Evolutionary conservation across 73 alveolate species (phyloP), one percentile per base, ranked within the genome.

Genomic region (Breviolum minutum): DNA sequence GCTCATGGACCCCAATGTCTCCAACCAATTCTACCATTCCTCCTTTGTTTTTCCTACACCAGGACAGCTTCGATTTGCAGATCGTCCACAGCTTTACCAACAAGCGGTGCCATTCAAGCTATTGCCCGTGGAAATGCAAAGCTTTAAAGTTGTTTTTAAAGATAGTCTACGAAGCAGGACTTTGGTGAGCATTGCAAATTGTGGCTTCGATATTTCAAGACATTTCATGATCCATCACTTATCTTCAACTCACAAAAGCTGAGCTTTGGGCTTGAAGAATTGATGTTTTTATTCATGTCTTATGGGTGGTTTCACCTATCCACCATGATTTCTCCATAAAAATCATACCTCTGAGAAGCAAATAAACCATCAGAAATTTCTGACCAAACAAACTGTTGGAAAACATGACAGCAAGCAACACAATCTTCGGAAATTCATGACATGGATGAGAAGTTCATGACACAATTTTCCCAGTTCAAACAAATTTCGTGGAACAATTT

Each of bases 51-150:
- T 66, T 66, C 4, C 74, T 13, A 20, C 3, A 40, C 62, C 54
- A 88, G 95, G 95, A 88, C 29, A 29, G 95, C 84, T 88, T 88
- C 26, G 95, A 88, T 70, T 64, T 88, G 84, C 84, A 88, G 60
- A n/a, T 88, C 61, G n/a, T 88, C 40, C 95, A 88, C 29, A 40
- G 86, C 29, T 62, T 88, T 63, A 74, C 80, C n/a, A 85, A 85
- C 40, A 30, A 74, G n/a, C 22, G 95, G 95, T 66, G 73, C 71
- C 64, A 40, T 20, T 14, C 60, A 16, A 19, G 24, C 29, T 54
- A 20, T 62, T 54, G 70, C 48, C 24, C 70, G 32, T 48, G 71
- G 69, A 32, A 11, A 32, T 40, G 66, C 10, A 62, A 6, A 17
- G 19, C 48, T 19, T 82, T 32, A 30, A 12, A n/a, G 29, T 82